Conservation (phyloP, 495 filamentous ascomycete genomes). For the Penicillium daleae region DNA sequence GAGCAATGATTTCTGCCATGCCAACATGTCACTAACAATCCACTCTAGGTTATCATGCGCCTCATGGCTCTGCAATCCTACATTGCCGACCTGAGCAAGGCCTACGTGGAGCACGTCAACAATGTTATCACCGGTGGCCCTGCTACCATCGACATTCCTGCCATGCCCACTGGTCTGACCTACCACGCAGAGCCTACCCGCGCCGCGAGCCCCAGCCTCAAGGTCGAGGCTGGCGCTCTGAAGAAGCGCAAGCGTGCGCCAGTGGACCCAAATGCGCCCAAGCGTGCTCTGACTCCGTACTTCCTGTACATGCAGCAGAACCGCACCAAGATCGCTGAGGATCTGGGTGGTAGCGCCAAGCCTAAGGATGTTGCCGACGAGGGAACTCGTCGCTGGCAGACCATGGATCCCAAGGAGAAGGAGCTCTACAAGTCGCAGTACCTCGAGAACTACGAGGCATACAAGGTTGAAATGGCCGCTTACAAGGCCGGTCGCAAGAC, state of each 20-base stretch:
- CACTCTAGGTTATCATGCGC: slow-evolving; percentile 67
- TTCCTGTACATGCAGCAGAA: slow-evolving; percentile 91
- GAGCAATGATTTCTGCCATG: background rate
- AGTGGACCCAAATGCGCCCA: slow-evolving; percentile 91
- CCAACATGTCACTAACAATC: background rate
- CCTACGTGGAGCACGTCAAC: slow-evolving; percentile 83
- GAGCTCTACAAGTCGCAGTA: slow-evolving; percentile 75
- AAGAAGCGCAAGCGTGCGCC: slow-evolving; percentile 82
- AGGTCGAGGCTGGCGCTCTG: slow-evolving; percentile 62
- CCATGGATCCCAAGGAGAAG: slow-evolving; percentile 74
- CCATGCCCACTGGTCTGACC: slow-evolving; percentile 53
- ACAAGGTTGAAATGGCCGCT: slow-evolving; percentile 68
- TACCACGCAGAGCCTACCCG: slow-evolving; percentile 47
- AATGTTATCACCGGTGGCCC: slow-evolving; percentile 70
- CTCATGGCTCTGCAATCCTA: slow-evolving; percentile 73
- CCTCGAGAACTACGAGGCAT: slow-evolving; percentile 72
- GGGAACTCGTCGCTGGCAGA: slow-evolving; percentile 79
- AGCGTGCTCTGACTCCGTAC: slow-evolving; percentile 89
- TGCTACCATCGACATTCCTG: slow-evolving; percentile 52
- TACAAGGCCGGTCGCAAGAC: slow-evolving; percentile 61
- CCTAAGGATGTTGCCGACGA: slow-evolving; percentile 83
- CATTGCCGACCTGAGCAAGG: slow-evolving; percentile 72
- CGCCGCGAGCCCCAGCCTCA: slow-evolving; percentile 42
- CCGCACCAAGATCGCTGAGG: slow-evolving; percentile 72
- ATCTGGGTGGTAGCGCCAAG: slow-evolving; percentile 69